Evolutionary conservation across 2,329 filamentous ascomycete genomes (phyloP).

Genomic region (Trichoderma sp.): DNA sequence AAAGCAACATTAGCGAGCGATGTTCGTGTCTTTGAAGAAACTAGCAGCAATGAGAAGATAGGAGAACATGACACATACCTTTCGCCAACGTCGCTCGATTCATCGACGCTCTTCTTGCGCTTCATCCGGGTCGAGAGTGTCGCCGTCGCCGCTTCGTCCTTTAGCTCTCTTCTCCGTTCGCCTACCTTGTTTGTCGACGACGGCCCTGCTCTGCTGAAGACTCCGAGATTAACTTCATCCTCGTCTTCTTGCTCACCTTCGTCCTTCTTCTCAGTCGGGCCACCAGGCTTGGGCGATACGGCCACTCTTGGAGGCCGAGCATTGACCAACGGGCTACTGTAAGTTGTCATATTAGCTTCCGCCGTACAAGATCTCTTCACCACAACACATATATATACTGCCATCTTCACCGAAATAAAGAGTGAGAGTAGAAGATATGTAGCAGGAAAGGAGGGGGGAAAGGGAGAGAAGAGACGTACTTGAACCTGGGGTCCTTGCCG

Average conservation of each 20-base stretch:
- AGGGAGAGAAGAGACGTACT: conserved; percentile 36
- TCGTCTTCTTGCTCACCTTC: not conserved
- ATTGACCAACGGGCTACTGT: conserved; percentile 30
- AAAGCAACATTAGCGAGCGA: not conserved
- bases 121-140: not conserved
- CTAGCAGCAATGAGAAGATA: not conserved
- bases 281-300: not conserved
- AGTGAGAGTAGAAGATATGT: not conserved
- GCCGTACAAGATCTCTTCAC: not conserved
- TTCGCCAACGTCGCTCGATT: not conserved
- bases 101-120: conserved; percentile 17
- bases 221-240: not conserved
- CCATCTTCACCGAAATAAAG: not conserved
- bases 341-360: not conserved
- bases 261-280: not conserved
- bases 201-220: not conserved
- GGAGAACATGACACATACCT: conserved; percentile 1
- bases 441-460: not conserved
- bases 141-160: not conserved
- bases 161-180: not conserved
- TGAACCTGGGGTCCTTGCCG: conserved; percentile 44
- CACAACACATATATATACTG: not conserved
- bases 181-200: not conserved
- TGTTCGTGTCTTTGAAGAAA: not conserved
- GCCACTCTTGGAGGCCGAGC: conserved; percentile 20